Percentiles rank a stretch among this genome's conserved stretches.
phyloP scores from a whole-genome alignment of 108 stramenopile species.

The Pinguiococcus pyrenoidosus region DNA sequence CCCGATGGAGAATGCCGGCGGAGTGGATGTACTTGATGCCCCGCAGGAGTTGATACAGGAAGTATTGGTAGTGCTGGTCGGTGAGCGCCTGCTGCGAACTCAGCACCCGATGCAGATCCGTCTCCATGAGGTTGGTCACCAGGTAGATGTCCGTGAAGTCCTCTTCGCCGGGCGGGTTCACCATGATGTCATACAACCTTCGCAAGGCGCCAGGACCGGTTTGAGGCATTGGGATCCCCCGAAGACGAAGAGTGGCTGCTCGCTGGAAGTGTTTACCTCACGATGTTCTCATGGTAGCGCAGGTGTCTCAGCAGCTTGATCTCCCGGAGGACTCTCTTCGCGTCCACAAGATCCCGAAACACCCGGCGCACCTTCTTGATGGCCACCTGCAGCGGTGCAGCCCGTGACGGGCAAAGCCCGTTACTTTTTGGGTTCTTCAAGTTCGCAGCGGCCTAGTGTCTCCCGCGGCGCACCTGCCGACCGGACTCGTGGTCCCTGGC shows the following conservation, averaged over 20 bases:
- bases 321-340: conserved; percentile 49
- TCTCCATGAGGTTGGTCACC: conserved; percentile 49
- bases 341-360: conserved; percentile 45
- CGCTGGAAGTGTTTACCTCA: too few species aligned
- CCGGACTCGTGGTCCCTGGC: too few species aligned
- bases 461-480: too few species aligned
- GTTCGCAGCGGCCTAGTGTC: too few species aligned
- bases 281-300: conserved; percentile 38
- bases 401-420: too few species aligned
- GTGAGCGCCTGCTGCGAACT: conserved; percentile 26
- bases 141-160: conserved; percentile 66
- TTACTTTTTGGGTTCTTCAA: too few species aligned
- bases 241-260: too few species aligned
- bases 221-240: too few species aligned
- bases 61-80: conserved; percentile 41
- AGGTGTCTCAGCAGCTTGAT: conserved; percentile 46
- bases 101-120: conserved; percentile 40
- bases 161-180: conserved; percentile 48
- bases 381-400: conserved; percentile 56
- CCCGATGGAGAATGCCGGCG: conserved; percentile 35
- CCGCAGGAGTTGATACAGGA: conserved; percentile 33
- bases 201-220: too few species aligned
- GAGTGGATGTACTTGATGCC: conserved; percentile 40
- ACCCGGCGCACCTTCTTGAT: conserved; percentile 50
- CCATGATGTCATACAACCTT: conserved; percentile 48